Conservation (phyloP, 2,329 filamentous ascomycete species). For the Ophiostoma perfectum region DNA sequence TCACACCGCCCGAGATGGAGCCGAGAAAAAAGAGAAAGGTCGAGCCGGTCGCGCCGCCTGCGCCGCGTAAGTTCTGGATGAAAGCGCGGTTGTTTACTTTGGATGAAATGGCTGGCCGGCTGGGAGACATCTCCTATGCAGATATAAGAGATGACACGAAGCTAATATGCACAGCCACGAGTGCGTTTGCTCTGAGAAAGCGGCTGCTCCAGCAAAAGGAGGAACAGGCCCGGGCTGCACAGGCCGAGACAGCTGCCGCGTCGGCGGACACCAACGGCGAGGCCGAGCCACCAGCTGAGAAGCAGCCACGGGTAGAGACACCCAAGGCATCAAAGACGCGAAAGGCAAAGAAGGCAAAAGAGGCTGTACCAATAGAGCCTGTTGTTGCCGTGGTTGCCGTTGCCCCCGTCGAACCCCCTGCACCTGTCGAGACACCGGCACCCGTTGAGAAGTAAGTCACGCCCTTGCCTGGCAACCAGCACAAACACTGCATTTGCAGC, state of each 20-base stretch:
- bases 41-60: slow-evolving; percentile 25
- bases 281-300: neutral
- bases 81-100: neutral
- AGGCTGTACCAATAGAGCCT: neutral
- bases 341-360: slow-evolving; percentile 8
- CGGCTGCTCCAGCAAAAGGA: slow-evolving; percentile 33
- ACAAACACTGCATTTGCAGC: neutral
- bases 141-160: neutral
- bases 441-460: slow-evolving; percentile 3
- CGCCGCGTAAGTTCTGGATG: slow-evolving; percentile 8
- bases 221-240: neutral
- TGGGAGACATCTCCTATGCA: neutral
- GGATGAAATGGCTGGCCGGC: neutral
- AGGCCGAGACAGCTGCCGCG: neutral
- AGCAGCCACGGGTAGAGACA: neutral
- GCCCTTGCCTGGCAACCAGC: neutral
- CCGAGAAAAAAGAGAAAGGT: slow-evolving; percentile 38
- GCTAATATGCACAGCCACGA: slow-evolving; percentile 33
- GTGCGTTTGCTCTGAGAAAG: slow-evolving; percentile 42
- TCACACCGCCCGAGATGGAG: slow-evolving; percentile 26
- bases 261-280: neutral
- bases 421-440: neutral
- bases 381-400: neutral
- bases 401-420: neutral
- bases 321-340: neutral